A percentile compares a stretch with the other conserved stretches of the same genome.
Evolutionary conservation across 345 rosid species (phyloP).

Genomic region (Boechera retrofracta): DNA sequence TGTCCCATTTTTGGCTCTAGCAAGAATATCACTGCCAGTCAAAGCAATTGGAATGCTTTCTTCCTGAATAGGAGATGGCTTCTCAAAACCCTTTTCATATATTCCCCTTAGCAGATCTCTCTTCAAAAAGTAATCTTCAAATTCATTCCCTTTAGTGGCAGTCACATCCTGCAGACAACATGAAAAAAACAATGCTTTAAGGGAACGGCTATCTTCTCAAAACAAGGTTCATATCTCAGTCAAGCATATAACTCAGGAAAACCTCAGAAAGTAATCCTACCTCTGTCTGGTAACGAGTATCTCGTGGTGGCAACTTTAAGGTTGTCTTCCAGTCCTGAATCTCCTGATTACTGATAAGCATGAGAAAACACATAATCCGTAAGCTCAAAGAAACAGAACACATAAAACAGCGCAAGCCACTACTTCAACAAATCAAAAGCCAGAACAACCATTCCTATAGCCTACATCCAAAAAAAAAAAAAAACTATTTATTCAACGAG

Average conservation of each 20-base stretch:
- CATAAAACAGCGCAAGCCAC: not conserved
- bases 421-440: not conserved
- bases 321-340: slow-evolving; percentile 88
- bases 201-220: slow-evolving; percentile 43
- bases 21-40: slow-evolving; percentile 98
- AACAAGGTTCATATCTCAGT: not conserved
- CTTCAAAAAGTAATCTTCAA: slow-evolving; percentile 94
- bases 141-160: slow-evolving; percentile 97
- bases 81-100: slow-evolving; percentile 96
- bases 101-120: slow-evolving; percentile 94
- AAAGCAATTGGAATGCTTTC: slow-evolving; percentile 99
- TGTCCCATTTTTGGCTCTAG: slow-evolving; percentile 99
- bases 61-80: slow-evolving; percentile 99
- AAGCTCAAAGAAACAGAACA: not conserved
- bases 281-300: slow-evolving; percentile 86
- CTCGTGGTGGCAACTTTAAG: slow-evolving; percentile 73
- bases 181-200: not conserved
- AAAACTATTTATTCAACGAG: not conserved
- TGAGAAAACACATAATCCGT: not conserved
- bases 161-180: slow-evolving; percentile 81
- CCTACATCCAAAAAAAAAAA: not conserved
- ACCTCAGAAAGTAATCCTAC: slow-evolving; percentile 45
- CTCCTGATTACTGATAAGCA: slow-evolving; percentile 48
- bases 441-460: not conserved
- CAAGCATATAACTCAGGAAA: not conserved